Evolutionary conservation across 352 stramenopile species (phyloP), one percentile per base, ranked within the genome.

Genomic region (Pythium myriotylum): DNA sequence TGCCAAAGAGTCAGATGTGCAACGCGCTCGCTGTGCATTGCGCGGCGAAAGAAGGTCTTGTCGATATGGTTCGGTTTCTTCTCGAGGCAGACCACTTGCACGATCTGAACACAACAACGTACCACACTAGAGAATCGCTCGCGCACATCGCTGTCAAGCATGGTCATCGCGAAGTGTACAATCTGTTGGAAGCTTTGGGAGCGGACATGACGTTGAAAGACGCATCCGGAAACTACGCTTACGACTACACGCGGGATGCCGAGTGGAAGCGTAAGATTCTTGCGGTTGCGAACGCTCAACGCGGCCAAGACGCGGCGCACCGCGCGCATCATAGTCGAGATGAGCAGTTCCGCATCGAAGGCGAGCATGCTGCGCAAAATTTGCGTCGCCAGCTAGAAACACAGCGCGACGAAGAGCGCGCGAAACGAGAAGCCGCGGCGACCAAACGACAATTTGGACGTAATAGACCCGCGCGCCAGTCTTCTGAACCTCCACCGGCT

Each of bases 101-200:
- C 26, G 52, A 68, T 24, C 33, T 68, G 14, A 54, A 60, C 39
- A 67, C 59, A 3, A 22, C 13, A 16, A 61, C 60, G 35, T 68
- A 43, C 46, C 52, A 50, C 37, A 62, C 51, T 2, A 46, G 42
- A 19, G 59, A 61, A 17, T 45, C 52, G 14, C 26, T 68, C 6
- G 47, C 23, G 16, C 60, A 68, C 17, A 23, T 68, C 1, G 60
- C 59, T 6, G 59, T 57, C 7, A 46, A 45, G 26, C 16, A 67
- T 9, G 37, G 52, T 7, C 43, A 62, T 24, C 60, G 45, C 23
- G 16, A 45, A 20, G 12, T 67, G 9, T 54, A 39, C 22, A 8
- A 55, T 19, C 9, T 59, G 20, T 42, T 59, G 14, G 24, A 40
- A 3, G 29, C 32, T 0, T 7, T 47, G 8, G 32, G 42, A 3